phyloP scores from a whole-genome alignment of 2,329 filamentous ascomycete genomes.

The Aspergillus awamori region DNA sequence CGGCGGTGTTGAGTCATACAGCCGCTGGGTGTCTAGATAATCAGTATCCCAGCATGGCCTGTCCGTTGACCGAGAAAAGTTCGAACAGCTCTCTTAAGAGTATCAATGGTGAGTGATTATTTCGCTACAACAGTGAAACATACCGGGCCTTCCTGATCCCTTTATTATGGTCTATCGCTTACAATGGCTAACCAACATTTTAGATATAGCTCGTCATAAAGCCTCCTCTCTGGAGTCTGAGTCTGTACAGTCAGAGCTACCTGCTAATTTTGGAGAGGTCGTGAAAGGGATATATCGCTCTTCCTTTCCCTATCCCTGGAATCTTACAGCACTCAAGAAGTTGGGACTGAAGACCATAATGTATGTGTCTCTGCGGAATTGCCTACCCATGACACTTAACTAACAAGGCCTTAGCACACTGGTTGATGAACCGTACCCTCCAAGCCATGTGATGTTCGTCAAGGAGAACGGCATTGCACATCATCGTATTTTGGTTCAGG shows the following conservation, averaged over 20 bases:
- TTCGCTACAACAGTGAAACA: neutral
- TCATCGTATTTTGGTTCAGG: slow-evolving; percentile 73
- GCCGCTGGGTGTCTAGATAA: neutral
- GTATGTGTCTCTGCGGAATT: slow-evolving; percentile 51
- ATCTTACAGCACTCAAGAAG: slow-evolving; percentile 69
- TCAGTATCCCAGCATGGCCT: slow-evolving; percentile 16
- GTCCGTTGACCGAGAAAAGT: slow-evolving; percentile 20
- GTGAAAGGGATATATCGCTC: slow-evolving; percentile 77
- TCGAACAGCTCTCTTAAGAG: slow-evolving; percentile 20
- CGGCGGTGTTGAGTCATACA: neutral
- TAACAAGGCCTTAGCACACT: slow-evolving; percentile 54
- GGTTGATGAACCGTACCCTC: slow-evolving; percentile 61
- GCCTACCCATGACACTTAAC: neutral
- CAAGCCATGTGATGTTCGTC: slow-evolving; percentile 64
- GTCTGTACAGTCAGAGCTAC: slow-evolving; percentile 36
- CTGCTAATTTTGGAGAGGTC: slow-evolving; percentile 76
- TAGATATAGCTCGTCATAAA: slow-evolving; percentile 33
- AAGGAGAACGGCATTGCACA: slow-evolving; percentile 69
- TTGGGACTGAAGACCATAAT: slow-evolving; percentile 78
- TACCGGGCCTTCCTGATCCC: neutral
- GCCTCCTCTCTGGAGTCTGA: slow-evolving; percentile 32
- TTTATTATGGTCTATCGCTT: neutral
- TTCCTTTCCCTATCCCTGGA: slow-evolving; percentile 72
- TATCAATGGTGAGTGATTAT: slow-evolving; percentile 12
- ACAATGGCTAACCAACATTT: neutral